Evolutionary conservation across 768 basidiomycete genomes (phyloP), one percentile per base, ranked within the genome.

Genomic region (Pulveroboletus sp.): DNA sequence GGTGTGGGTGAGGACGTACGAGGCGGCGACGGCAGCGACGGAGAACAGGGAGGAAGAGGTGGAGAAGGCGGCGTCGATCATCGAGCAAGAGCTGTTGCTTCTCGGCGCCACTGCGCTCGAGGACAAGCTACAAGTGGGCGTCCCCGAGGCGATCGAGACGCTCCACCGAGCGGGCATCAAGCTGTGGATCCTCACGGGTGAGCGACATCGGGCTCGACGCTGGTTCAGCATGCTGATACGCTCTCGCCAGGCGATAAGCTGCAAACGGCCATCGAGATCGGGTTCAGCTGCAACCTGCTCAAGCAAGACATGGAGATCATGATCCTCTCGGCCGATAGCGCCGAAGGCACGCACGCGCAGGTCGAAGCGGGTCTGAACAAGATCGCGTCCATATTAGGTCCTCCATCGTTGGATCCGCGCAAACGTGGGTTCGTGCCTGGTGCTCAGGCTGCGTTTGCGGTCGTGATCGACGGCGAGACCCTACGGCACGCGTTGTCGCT

Each of bases 211-310:
- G 6, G 12, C 27, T 6, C 27, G 6, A 12, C 12, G 27, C 12
- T 29, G 27, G 27, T 12, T 12, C 27, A 29, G 27, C n/a, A n/a
- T 38, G 24, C 39, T 40, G 39, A 40, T 12, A 12, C 14, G 7
- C 14, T 23, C 26, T 40, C 6, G 6, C 12, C 23, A 87, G 90
- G 94, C 23, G 95, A 99, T 71, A 99, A 99, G 69, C 76, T 97
- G 1, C 94, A 98, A 68, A 99, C 95, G 1, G 95, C 95, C 13
- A 97, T 99, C 63, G 95, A 97, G 66, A 98, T 99, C 54, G 95
- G 79, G 11, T 98, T 89, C 76, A 88, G 85, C 59, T 96, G 95
- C 72, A 98, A 97, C 64, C 74, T 98, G 16, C 80, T 98, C 52
- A 94, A 95, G 71, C 83, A 76, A 62, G 84, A 89, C 51, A 97